These are phyloP conservation scores for Paxillus rubicundulus DNA, from an alignment of 768 basidiomycete genomes.

Conservation along the genomic window DNA sequence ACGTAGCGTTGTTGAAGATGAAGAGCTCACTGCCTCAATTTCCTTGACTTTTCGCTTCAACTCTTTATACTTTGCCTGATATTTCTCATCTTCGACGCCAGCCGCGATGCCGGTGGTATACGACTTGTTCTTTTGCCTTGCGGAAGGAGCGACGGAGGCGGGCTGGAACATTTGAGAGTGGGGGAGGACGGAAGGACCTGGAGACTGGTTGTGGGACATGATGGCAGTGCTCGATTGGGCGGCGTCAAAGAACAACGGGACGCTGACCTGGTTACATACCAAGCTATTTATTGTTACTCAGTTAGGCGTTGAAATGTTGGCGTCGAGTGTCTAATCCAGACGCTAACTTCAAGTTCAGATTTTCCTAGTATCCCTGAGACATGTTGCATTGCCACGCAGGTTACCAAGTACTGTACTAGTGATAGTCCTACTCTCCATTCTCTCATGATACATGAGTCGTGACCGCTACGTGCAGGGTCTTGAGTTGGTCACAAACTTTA, in stretches of 20 bases:
- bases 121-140: slow-evolving; percentile 47
- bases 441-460: too few species aligned
- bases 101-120: slow-evolving; percentile 65
- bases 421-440: neutral
- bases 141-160: slow-evolving; percentile 28
- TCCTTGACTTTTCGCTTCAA: slow-evolving; percentile 86
- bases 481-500: neutral
- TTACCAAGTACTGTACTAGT: neutral
- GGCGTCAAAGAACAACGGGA: slow-evolving; percentile 36
- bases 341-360: neutral
- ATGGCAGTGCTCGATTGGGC: slow-evolving; percentile 37
- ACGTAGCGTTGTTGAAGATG: neutral
- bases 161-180: slow-evolving; percentile 37
- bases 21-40: slow-evolving; percentile 67
- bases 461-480: neutral
- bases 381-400: too few species aligned
- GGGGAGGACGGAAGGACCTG: slow-evolving; percentile 46
- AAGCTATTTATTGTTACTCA: slow-evolving; percentile 31
- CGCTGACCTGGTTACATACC: slow-evolving; percentile 19
- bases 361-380: too few species aligned
- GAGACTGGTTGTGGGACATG: slow-evolving; percentile 69
- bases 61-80: slow-evolving; percentile 85
- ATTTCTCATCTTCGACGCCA: slow-evolving; percentile 82
- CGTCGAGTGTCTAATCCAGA: slow-evolving; percentile 28
- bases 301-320: slow-evolving; percentile 14